Base-by-base conservation (phyloP, 768 basidiomycete genomes). In the Xanthoconium stramineum region DNA sequence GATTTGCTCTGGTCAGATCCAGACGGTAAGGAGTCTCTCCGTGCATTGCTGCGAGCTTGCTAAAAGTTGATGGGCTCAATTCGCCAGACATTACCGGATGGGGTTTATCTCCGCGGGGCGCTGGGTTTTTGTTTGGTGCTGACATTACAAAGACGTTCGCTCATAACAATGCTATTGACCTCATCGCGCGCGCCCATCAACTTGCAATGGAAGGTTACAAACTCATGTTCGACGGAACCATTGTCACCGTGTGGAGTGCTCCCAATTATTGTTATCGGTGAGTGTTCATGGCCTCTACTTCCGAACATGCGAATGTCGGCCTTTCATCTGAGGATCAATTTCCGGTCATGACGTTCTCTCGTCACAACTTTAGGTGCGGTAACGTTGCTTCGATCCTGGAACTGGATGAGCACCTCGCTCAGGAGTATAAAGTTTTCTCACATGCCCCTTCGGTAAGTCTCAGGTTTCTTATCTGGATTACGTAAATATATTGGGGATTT, bases 1-100 rank as follows among this genome's bases (percentile, higher is more conserved):
- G 96, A 98, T 74, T 78, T 98, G 3, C 78, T 98, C n/a, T 98
- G 96, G 96, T 97, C 95, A 56, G 96, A 98, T 77, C 96, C 96
- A 44, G 96, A 98, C 71, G 95, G 94, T 94, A 53, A 61, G 68
- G 57, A 14, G 62, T 50, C 56, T 32, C 30, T 17, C 49, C 20
- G 35, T 47, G 55, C 40, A n/a, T 55, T 53, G 56, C 39, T 43
- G 47, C 53, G 43, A 51, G 30, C 24, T 48, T 50, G 62, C 66
- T 55, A 61, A 63, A 35, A 47, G 28, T 49, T 39, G 39, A 74
- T 61, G 75, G 50, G 36, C 53, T 57, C 53, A 30, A 52, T 52
- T 19, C 29, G 44, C 37, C 15, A 88, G 95, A 98, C 66, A 95
- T 97, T 54, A 78, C 80, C 43, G 94, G 94, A 36, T 99, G 96